These are phyloP conservation scores for Tuber magnatum DNA, from an alignment of 495 filamentous ascomycete genomes.

Conservation along the genomic window DNA sequence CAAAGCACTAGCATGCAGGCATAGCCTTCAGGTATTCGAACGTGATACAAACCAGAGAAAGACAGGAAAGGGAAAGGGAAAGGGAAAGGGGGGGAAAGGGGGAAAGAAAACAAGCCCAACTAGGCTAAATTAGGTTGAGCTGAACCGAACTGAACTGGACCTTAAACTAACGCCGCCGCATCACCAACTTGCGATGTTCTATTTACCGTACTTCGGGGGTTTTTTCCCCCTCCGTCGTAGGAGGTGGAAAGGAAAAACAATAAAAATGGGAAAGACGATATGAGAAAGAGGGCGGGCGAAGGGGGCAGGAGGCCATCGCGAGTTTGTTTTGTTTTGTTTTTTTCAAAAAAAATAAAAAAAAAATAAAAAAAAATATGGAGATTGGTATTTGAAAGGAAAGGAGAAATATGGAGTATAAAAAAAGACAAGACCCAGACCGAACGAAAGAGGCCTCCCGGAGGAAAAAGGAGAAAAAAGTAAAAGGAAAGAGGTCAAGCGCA, in stretches of 20 bases:
- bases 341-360: too few species aligned
- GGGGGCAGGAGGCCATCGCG: neutral
- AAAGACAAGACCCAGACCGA: neutral
- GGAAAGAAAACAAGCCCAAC: neutral
- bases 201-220: neutral
- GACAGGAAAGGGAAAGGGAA: neutral
- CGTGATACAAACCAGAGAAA: neutral
- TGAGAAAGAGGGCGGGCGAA: neutral
- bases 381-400: neutral
- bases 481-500: neutral
- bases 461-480: neutral
- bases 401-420: neutral
- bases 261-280: neutral
- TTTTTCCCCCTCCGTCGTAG: slow-evolving; percentile 1
- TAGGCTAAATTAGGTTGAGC: neutral
- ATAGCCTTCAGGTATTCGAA: neutral
- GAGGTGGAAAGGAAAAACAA: neutral
- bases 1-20: neutral
- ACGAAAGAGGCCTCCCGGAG: neutral
- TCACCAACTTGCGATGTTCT: neutral
- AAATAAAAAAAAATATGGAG: neutral
- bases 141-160: neutral
- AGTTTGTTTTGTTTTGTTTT: neutral
- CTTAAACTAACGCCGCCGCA: neutral
- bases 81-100: neutral